phyloP scores from a whole-genome alignment of 2,329 filamentous ascomycete species.

The Colletotrichum camelliae region DNA sequence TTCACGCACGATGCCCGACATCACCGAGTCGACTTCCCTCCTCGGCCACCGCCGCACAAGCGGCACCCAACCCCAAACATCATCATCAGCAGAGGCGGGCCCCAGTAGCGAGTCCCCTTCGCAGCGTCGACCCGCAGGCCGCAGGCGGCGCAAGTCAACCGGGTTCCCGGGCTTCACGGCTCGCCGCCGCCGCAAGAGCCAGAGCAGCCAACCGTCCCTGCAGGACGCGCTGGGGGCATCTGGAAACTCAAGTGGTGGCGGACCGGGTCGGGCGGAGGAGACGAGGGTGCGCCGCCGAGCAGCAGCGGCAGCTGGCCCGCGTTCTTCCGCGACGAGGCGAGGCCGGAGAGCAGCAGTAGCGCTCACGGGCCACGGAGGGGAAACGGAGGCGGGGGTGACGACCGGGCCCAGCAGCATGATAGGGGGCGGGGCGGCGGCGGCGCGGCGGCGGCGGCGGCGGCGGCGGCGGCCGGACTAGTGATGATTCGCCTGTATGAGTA shows the following conservation, averaged over 20 bases:
- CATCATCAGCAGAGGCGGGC: slow-evolving; percentile 27
- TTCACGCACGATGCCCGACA: slow-evolving; percentile 53
- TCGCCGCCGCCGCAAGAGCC: slow-evolving; percentile 46
- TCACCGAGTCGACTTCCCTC: slow-evolving; percentile 45
- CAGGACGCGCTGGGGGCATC: slow-evolving; percentile 57
- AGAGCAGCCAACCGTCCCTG: slow-evolving; percentile 41
- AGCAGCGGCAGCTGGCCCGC: slow-evolving; percentile 11
- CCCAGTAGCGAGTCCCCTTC: slow-evolving; percentile 20
- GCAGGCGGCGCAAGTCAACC: slow-evolving; percentile 61
- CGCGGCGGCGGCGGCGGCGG: neutral
- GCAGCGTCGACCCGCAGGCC: slow-evolving; percentile 30
- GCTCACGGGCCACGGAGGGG: neutral
- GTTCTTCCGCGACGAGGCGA: slow-evolving; percentile 26
- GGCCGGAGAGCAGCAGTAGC: slow-evolving; percentile 13
- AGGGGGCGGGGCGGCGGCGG: slow-evolving; percentile 1
- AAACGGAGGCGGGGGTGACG: neutral
- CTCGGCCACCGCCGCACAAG: slow-evolving; percentile 31
- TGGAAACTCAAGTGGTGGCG: slow-evolving; percentile 63
- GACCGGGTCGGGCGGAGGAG: slow-evolving; percentile 10
- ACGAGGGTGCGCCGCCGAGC: slow-evolving; percentile 23
- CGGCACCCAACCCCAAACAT: slow-evolving; percentile 16
- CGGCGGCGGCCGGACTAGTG: neutral
- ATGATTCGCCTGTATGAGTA: slow-evolving; percentile 39
- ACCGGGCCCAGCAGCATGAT: slow-evolving; percentile 2
- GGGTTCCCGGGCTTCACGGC: slow-evolving; percentile 68